Conservation (phyloP, 495 filamentous ascomycete genomes). For the Penicillium coffeae region DNA sequence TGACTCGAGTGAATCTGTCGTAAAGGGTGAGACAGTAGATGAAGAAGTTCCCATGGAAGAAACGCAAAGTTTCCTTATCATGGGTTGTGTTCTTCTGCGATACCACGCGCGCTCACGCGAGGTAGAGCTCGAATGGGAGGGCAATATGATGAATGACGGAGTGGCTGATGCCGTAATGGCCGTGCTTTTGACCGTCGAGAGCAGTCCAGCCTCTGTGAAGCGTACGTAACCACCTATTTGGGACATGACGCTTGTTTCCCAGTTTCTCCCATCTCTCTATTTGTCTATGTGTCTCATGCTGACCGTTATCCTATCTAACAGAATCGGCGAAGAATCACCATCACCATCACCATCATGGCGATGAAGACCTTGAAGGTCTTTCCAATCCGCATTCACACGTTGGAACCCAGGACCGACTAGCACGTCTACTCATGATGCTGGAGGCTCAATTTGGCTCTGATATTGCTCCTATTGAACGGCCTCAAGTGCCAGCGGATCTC, state of each 20-base stretch:
- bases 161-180: conserved; percentile 95
- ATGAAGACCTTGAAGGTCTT: conserved; percentile 23
- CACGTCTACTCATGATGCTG: conserved; percentile 88
- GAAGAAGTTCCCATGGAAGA: conserved; percentile 46
- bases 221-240: conserved; percentile 50
- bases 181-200: conserved; percentile 83
- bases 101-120: conserved; percentile 63
- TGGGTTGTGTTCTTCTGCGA: conserved; percentile 82
- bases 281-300: neutral
- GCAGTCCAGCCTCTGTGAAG: conserved; percentile 89
- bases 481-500: conserved; percentile 47
- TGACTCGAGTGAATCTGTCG: too few relatives aligned
- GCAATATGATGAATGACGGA: conserved; percentile 94
- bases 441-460: conserved; percentile 91
- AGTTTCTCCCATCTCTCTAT: neutral
- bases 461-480: conserved; percentile 67
- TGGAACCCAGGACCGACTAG: conserved; percentile 68
- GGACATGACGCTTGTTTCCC: conserved; percentile 12
- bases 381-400: conserved; percentile 70
- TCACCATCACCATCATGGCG: conserved; percentile 49
- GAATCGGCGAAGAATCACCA: conserved; percentile 54
- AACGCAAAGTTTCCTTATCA: conserved; percentile 65
- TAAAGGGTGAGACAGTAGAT: conserved; percentile 45
- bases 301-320: conserved; percentile 9
- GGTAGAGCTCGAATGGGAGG: conserved; percentile 93